A percentile compares a stretch with the other conserved stretches of the same genome.
These are phyloP conservation scores for Coccomyxa sp. DNA, from an alignment of 139 green algal species.

Conservation along the genomic window DNA sequence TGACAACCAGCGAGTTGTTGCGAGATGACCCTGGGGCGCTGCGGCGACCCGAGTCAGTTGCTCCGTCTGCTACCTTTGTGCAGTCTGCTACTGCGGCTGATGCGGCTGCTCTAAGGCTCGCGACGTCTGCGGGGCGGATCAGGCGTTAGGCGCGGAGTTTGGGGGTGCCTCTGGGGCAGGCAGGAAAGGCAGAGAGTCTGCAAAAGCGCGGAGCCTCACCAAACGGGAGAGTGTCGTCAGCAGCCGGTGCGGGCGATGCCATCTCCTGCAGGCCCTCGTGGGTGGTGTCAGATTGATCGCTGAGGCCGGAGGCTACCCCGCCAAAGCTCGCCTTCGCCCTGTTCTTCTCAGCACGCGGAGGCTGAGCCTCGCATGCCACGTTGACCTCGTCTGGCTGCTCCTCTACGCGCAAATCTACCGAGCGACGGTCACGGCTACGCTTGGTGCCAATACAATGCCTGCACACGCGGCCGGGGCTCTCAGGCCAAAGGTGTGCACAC, in stretches of 20 bases:
- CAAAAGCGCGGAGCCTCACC: not conserved
- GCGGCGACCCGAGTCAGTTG: too few relatives aligned
- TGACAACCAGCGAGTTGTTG: too few relatives aligned
- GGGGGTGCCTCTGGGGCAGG: not conserved
- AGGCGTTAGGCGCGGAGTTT: not conserved
- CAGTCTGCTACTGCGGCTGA: conserved; percentile 20
- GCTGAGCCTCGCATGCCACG: not conserved
- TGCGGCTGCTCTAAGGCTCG: conserved; percentile 10
- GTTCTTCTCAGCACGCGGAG: not conserved
- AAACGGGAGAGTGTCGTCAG: not conserved
- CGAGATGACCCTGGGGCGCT: too few relatives aligned
- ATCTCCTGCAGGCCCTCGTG: too few relatives aligned
- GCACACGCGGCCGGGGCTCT: not conserved
- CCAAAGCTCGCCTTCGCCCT: not conserved
- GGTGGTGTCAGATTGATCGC: not conserved
- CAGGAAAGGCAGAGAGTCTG: not conserved
- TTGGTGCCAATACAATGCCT: not conserved
- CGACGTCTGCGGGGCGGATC: conserved; percentile 5
- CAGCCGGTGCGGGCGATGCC: not conserved
- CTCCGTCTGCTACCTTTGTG: conserved; percentile 4
- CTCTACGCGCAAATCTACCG: not conserved
- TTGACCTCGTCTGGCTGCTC: not conserved
- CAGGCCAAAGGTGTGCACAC: not conserved
- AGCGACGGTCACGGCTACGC: not conserved
- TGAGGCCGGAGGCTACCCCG: not conserved